Percentiles rank a stretch among this genome's conserved stretches.
phyloP scores from a whole-genome alignment of 805 yeast genomes.

The Candida silvicultrix region DNA sequence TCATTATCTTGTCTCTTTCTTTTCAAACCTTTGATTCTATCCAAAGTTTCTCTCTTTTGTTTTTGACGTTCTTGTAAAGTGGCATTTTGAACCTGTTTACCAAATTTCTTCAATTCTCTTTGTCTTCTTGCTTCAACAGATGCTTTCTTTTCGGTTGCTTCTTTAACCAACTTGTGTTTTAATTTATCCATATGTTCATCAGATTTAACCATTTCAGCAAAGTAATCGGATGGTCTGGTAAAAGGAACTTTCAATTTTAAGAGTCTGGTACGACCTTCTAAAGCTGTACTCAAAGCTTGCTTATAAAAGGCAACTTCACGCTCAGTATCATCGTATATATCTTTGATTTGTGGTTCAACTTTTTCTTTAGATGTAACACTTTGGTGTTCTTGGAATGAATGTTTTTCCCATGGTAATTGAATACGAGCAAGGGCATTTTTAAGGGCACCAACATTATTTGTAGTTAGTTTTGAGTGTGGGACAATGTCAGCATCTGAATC shows the following conservation, averaged over 20 bases:
- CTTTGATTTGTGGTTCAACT: constrained; percentile 65
- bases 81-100: constrained; percentile 93
- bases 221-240: constrained; percentile 89
- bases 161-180: constrained; percentile 72
- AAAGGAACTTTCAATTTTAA: constrained; percentile 76
- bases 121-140: constrained; percentile 91
- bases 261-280: constrained; percentile 59
- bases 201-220: constrained; percentile 97
- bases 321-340: constrained; percentile 91
- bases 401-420: constrained; percentile 50
- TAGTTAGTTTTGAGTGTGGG: constrained; percentile 83
- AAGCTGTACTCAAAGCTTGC: constrained; percentile 84
- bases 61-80: constrained; percentile 90
- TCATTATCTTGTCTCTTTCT: constrained; percentile 80
- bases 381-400: constrained; percentile 81
- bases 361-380: constrained; percentile 53
- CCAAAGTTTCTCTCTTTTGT: constrained; percentile 86
- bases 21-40: constrained; percentile 85
- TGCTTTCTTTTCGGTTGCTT: constrained; percentile 80
- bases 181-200: constrained; percentile 98
- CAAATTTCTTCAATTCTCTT: constrained; percentile 91
- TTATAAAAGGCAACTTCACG: constrained; percentile 93
- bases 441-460: constrained; percentile 83
- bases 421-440: constrained; percentile 63
- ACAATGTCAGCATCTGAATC: constrained; percentile 94